Percentiles rank a stretch among this genome's conserved stretches.
Conservation (phyloP, 2,329 filamentous ascomycete genomes). For the Coniochaeta prunicola region DNA sequence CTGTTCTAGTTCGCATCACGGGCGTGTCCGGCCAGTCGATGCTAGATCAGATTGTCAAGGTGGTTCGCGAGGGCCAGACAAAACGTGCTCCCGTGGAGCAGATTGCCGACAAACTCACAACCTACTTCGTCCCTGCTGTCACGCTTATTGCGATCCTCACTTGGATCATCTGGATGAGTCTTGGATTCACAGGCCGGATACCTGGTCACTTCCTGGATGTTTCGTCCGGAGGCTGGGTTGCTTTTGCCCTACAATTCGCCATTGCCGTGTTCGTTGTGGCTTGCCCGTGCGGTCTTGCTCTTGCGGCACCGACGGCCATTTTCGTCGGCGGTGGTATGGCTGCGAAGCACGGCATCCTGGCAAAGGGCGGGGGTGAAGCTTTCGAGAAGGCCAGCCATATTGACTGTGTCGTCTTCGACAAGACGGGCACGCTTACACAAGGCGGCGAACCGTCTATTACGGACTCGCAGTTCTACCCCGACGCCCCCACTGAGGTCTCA, state of each 20-base stretch:
- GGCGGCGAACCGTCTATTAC: constrained; percentile 66
- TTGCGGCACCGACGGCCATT: constrained; percentile 80
- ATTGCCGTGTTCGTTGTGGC: constrained; percentile 84
- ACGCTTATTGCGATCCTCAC: constrained; percentile 62
- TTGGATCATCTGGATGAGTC: constrained; percentile 63
- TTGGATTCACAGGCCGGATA: constrained; percentile 53
- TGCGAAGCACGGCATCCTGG: constrained; percentile 71
- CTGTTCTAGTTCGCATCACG: constrained; percentile 57
- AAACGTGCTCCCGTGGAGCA: constrained; percentile 69
- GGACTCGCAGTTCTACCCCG: constrained; percentile 36
- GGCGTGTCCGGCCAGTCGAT: constrained; percentile 62
- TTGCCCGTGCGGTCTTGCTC: constrained; percentile 75
- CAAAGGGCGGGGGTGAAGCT: constrained; percentile 77
- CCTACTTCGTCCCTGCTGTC: constrained; percentile 70
- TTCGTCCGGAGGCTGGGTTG: constrained; percentile 55
- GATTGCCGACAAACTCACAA: constrained; percentile 64
- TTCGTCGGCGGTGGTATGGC: constrained; percentile 78
- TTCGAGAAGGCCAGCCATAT: constrained; percentile 77
- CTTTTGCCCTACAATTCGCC: constrained; percentile 73
- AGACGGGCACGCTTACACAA: constrained; percentile 76
- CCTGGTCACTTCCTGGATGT: constrained; percentile 48
- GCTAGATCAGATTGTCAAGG: constrained; percentile 72
- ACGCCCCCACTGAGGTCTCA: constrained; percentile 12
- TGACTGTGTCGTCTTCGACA: constrained; percentile 79
- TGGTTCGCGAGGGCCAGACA: constrained; percentile 71